Conservation (phyloP, 169 alveolate genomes). For the Plasmodium fragile region DNA sequence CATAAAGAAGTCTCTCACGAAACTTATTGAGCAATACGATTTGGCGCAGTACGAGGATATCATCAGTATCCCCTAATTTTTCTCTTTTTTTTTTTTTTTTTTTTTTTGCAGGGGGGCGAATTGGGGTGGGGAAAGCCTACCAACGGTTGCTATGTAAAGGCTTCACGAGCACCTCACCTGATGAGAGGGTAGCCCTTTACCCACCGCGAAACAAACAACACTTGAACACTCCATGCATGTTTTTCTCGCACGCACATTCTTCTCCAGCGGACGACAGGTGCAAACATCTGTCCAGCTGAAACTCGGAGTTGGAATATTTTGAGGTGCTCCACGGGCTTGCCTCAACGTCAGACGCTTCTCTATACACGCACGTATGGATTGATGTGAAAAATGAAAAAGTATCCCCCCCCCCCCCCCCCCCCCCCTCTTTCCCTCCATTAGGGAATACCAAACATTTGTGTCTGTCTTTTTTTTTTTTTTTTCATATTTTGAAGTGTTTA, state of each 20-base stretch:
- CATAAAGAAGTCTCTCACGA: constrained; percentile 57
- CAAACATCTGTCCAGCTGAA: background rate
- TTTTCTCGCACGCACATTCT: background rate
- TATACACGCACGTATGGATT: background rate
- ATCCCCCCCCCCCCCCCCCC: background rate
- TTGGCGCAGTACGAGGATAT: constrained; percentile 71
- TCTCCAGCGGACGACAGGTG: background rate
- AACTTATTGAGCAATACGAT: constrained; percentile 66
- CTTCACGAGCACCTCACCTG: background rate
- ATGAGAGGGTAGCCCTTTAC: background rate
- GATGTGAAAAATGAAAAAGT: background rate
- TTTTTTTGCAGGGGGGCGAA: background rate
- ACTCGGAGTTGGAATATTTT: background rate
- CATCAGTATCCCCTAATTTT: constrained; percentile 40
- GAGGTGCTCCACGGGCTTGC: background rate
- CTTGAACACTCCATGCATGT: background rate
- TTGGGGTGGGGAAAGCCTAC: background rate
- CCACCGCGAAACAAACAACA: background rate
- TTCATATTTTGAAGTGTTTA: background rate
- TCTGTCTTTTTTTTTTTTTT: background rate
- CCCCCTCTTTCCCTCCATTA: background rate
- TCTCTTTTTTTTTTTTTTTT: no score
- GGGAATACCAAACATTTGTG: constrained; percentile 5
- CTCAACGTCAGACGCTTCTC: background rate
- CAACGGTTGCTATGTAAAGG: background rate